Conservation (phyloP, 225 moss, liverwort and hornwort genomes). For the Ulota crispa region DNA sequence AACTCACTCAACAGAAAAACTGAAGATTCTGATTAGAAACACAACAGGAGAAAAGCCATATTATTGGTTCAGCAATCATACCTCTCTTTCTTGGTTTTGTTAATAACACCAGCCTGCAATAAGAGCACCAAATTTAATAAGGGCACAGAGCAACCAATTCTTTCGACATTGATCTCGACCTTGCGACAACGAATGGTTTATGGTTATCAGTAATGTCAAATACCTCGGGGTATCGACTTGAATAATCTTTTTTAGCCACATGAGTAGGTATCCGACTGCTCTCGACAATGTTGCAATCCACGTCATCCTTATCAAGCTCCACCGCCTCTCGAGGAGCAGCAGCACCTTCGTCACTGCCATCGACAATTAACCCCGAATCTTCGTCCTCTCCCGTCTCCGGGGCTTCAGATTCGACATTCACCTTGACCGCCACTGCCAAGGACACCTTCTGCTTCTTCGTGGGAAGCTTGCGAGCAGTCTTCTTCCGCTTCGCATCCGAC, state of each 20-base stretch:
- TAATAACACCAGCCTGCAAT: constrained; percentile 28
- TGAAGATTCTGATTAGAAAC: not conserved
- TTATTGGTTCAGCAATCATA: not conserved
- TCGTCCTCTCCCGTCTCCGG: constrained; percentile 26
- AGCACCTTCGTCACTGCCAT: constrained; percentile 27
- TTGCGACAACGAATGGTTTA: not conserved
- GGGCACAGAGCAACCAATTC: not conserved
- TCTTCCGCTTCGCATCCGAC: constrained; percentile 48
- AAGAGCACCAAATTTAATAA: not conserved
- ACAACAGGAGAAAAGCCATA: not conserved
- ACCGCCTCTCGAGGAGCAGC: constrained; percentile 18
- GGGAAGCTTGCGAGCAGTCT: constrained; percentile 18
- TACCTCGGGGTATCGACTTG: constrained; percentile 51
- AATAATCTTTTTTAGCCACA: constrained; percentile 50
- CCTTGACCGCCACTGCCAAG: not conserved
- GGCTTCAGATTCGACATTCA: not conserved
- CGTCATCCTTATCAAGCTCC: constrained; percentile 50
- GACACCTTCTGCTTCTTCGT: constrained; percentile 47
- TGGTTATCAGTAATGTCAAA: not conserved
- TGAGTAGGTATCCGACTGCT: constrained; percentile 54
- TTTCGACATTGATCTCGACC: not conserved
- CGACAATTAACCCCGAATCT: constrained; percentile 26
- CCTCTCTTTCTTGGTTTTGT: constrained; percentile 36
- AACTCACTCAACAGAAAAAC: not conserved
- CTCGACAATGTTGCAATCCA: constrained; percentile 48